Evolutionary conservation across 2,329 filamentous ascomycete species (phyloP).

Genomic region (Penicillium polonicum): DNA sequence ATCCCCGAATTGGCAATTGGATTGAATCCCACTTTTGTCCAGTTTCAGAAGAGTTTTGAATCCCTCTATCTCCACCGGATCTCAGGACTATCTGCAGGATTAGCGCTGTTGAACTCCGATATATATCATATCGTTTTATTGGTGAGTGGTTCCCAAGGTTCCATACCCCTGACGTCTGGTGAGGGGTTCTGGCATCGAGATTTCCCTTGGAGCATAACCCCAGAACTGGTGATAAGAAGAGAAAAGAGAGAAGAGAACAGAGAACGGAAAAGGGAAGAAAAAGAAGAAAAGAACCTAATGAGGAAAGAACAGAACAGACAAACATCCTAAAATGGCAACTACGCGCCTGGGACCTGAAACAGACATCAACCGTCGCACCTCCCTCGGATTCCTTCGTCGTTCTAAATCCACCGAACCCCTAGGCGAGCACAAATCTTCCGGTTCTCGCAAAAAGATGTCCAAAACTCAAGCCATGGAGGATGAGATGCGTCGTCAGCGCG

Average conservation of each 20-base stretch:
- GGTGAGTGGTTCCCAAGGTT: slow-evolving; percentile 1
- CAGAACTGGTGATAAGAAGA: background rate
- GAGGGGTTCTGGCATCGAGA: background rate
- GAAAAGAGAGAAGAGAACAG: background rate
- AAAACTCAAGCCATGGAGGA: slow-evolving; percentile 48
- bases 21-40: background rate
- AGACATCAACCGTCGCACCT: slow-evolving; percentile 46
- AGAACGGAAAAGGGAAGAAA: background rate
- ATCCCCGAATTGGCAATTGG: background rate
- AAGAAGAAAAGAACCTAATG: slow-evolving; percentile 7
- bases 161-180: slow-evolving; percentile 1
- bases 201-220: background rate
- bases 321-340: slow-evolving; percentile 31
- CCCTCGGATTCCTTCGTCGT: slow-evolving; percentile 62
- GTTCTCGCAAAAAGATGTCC: slow-evolving; percentile 39
- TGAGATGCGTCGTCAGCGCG: slow-evolving; percentile 55
- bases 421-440: slow-evolving; percentile 51
- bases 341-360: slow-evolving; percentile 6
- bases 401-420: slow-evolving; percentile 65
- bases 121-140: background rate
- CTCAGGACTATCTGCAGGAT: background rate
- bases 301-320: slow-evolving; percentile 7
- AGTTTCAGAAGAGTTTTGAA: slow-evolving; percentile 4
- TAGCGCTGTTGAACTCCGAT: slow-evolving; percentile 2
- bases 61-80: slow-evolving; percentile 1